phyloP scores from a whole-genome alignment of 257 asterid genomes.

The Solanum tarijense region DNA sequence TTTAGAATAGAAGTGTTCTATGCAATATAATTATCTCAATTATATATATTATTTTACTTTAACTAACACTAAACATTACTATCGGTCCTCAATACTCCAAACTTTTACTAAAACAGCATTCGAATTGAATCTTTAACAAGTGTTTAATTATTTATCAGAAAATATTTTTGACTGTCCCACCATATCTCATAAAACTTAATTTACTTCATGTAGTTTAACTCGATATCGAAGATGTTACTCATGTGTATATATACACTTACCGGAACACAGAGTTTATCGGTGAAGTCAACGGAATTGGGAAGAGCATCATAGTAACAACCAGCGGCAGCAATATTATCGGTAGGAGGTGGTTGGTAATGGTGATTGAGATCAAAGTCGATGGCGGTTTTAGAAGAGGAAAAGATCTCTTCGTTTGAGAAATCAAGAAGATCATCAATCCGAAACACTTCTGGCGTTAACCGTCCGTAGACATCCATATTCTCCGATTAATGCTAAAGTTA shows the following conservation, averaged over 20 bases:
- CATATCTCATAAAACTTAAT: background rate
- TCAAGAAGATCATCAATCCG: slow-evolving; percentile 52
- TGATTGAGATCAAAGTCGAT: background rate
- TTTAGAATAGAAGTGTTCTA: background rate
- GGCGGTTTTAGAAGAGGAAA: slow-evolving; percentile 13
- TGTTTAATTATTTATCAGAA: background rate
- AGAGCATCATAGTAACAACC: background rate
- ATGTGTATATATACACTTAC: slow-evolving; percentile 14
- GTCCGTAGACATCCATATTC: slow-evolving; percentile 47
- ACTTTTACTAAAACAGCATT: background rate
- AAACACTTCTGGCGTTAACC: slow-evolving; percentile 12
- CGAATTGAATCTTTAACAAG: background rate
- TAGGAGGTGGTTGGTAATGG: background rate
- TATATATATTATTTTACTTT: background rate
- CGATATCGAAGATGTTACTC: background rate
- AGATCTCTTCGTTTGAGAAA: slow-evolving; percentile 39
- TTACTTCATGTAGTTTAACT: background rate
- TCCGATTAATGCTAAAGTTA: background rate
- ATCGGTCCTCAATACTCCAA: background rate
- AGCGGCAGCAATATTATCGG: background rate
- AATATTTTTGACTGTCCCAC: background rate
- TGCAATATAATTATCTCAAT: background rate
- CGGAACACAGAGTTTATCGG: slow-evolving; percentile 37
- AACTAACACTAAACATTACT: background rate
- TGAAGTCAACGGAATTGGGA: slow-evolving; percentile 25